Conservation (phyloP, 352 stramenopile species). For the Globisporangium irregulare region DNA sequence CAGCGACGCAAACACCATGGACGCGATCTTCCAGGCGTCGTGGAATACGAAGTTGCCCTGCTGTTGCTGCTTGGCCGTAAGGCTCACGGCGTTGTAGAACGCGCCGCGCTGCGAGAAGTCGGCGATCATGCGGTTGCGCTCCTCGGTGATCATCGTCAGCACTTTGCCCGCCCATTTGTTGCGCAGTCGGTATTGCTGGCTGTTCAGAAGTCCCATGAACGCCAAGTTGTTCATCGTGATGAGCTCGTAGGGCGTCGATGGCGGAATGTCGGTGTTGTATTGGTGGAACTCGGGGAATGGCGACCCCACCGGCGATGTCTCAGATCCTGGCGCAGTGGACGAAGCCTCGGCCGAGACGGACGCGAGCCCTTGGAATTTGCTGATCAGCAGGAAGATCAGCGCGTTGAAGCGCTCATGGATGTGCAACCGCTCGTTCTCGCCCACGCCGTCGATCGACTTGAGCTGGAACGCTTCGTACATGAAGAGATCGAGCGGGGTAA, state of each 20-base stretch:
- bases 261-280: constrained; percentile 39
- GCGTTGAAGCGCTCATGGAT: constrained; percentile 44
- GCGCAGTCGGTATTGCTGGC: constrained; percentile 41
- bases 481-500: constrained; percentile 46
- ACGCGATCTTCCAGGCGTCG: constrained; percentile 36
- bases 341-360: constrained; percentile 34
- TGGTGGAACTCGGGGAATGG: constrained; percentile 37
- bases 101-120: constrained; percentile 35
- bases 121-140: constrained; percentile 49
- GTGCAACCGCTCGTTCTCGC: constrained; percentile 29
- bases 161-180: constrained; percentile 47
- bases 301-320: neutral
- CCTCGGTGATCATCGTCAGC: constrained; percentile 50
- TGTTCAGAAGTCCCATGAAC: constrained; percentile 51
- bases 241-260: constrained; percentile 49
- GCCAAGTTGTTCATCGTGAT: constrained; percentile 46
- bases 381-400: constrained; percentile 37
- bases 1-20: constrained; percentile 38
- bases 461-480: constrained; percentile 61
- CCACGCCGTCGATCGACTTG: constrained; percentile 42
- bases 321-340: constrained; percentile 14
- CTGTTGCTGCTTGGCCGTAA: constrained; percentile 38
- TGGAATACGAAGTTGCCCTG: constrained; percentile 25
- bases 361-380: constrained; percentile 34
- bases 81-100: constrained; percentile 38